Evolutionary conservation across 352 stramenopile species (phyloP).

Genomic region (Phytopythium delawarense): DNA sequence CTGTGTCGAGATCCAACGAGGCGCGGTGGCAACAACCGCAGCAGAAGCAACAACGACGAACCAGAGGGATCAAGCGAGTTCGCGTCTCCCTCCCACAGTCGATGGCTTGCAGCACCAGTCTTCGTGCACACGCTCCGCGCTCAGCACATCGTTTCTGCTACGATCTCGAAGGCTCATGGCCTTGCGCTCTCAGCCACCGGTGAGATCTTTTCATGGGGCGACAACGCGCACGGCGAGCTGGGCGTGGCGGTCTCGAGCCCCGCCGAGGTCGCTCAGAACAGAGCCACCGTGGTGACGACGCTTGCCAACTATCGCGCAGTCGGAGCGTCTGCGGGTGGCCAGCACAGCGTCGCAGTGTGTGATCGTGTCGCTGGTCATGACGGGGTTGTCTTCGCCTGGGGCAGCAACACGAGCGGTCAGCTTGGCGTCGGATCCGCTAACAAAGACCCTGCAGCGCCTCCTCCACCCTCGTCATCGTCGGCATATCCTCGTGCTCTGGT

Average conservation of each 20-base stretch:
- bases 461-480: constrained; percentile 8
- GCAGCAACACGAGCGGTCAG: constrained; percentile 70
- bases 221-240: constrained; percentile 88
- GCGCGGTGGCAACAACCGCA: background rate
- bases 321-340: constrained; percentile 47
- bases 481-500: constrained; percentile 51
- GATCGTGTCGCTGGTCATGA: constrained; percentile 59
- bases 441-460: constrained; percentile 1
- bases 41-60: constrained; percentile 17
- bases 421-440: constrained; percentile 25
- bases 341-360: constrained; percentile 66
- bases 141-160: constrained; percentile 50
- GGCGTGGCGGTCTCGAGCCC: constrained; percentile 42
- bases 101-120: constrained; percentile 67
- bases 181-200: constrained; percentile 82
- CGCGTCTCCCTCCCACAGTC: constrained; percentile 40
- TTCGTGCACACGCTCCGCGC: constrained; percentile 60
- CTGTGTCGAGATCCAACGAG: constrained; percentile 21
- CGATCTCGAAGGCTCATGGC: constrained; percentile 46
- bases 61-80: constrained; percentile 30
- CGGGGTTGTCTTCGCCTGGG: constrained; percentile 70
- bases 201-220: constrained; percentile 93
- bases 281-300: constrained; percentile 38
- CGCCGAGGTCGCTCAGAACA: constrained; percentile 48
- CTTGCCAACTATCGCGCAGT: constrained; percentile 61